Conservation (phyloP, 2,329 filamentous ascomycete species). For the Neoarthrinium moseri region DNA sequence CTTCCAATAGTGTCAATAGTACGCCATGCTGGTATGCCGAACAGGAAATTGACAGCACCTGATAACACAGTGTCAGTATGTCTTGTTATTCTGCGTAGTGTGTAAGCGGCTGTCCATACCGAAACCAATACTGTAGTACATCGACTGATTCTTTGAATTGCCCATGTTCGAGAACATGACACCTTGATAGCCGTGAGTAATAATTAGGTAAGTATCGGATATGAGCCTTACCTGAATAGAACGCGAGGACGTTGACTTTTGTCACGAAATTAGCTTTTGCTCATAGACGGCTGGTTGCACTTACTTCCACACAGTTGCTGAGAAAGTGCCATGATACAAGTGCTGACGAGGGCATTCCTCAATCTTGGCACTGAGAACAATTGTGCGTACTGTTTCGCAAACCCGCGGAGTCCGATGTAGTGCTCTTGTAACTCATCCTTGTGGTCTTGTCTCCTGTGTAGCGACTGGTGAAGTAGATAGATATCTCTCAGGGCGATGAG, state of each 20-base stretch:
- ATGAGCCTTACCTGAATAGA: constrained; percentile 46
- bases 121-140: not conserved
- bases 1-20: constrained; percentile 40
- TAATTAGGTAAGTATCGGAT: no score
- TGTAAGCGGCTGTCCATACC: not conserved
- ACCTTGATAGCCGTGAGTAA: not conserved
- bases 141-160: not conserved
- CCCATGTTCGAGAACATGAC: not conserved
- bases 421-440: not conserved
- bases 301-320: constrained; percentile 33
- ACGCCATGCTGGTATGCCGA: constrained; percentile 36
- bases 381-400: constrained; percentile 4
- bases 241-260: constrained; percentile 39
- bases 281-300: constrained; percentile 10
- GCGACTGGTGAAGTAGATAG: constrained; percentile 31
- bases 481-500: constrained; percentile 24
- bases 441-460: not conserved
- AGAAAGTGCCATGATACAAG: constrained; percentile 25
- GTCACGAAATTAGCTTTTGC: constrained; percentile 17
- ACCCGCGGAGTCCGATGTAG: not conserved
- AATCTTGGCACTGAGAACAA: constrained; percentile 22
- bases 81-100: not conserved
- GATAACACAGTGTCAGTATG: not conserved
- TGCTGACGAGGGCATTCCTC: constrained; percentile 30
- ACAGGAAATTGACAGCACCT: constrained; percentile 43